Evolutionary conservation across 345 rosid species (phyloP), one percentile per base, ranked within the genome.

Genomic region (Linum tenue): DNA sequence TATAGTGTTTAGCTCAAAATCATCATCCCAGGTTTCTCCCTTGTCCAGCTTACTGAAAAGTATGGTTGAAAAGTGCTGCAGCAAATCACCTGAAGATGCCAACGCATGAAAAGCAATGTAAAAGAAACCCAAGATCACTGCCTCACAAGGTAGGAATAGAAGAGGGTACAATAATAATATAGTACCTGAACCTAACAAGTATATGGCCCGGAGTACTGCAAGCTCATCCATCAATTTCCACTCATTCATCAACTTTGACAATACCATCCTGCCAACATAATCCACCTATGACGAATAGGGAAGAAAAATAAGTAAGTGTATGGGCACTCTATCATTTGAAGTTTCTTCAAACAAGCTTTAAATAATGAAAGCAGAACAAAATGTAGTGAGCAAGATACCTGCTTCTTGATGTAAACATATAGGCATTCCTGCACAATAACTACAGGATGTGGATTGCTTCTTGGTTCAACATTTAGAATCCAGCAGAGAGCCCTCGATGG

Each of bases 221-320:
- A 94, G 97, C 80, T 94, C 97, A 63, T 90, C 95, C 96, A 88
- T 88, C 83, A 94, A 70, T 80, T 84, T 84, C 99, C 97, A 94
- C 64, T 86, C 95, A 65, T 82, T 84, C 95, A 94, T 88, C 73
- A 90, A 76, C 82, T 88, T 94, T 16, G 87, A 85, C 75, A 94
- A 76, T 65, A 90, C 77, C 63, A 82, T 84, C 67, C 79, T 76
- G 69, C 99, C 96, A 71, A 90, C 81, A 67, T 69, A 75, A 79
- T 88, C 86, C 75, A 87, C 95, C 99, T 94, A 75, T 50, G 69
- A 65, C 63, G 56, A 15, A 66, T 64, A 48, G 53, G 9, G 53
- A 44, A 12, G 15, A 48, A 48, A 48, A 10, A 9, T 48, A 3
- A 2, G 14, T 48, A 3, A 48, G 3, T 3, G 14, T 6, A 3